Base-by-base conservation (phyloP, 208 protist species). In the Wallacemonas collosoma region DNA sequence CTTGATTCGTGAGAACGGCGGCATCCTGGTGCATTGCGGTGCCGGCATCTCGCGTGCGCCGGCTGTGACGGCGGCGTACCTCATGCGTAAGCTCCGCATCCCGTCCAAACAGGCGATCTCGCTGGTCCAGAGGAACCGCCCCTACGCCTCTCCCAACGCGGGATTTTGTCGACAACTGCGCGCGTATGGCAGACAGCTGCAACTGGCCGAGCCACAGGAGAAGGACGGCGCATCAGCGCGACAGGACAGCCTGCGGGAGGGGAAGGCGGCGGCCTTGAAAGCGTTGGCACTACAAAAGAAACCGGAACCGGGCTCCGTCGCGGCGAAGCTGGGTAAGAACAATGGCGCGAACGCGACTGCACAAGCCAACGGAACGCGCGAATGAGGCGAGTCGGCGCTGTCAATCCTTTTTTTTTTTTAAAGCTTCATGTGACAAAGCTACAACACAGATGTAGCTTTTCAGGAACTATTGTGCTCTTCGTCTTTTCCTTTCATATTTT, bases 11-110 rank as follows among this genome's bases (percentile, higher is more conserved):
- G 45, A 55, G n/a, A 76, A 79, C 44, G 84, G 80, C 6, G 81
- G 61, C 0, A 87, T 96, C 17, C 76, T 93, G 5, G 87, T 96
- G 57, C 91, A 96, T 69, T 96, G 91, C 63, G 91, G 89, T 0
- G 89, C 87, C 2, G 91, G 89, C 51, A 96, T 96, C 64, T 94
- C 89, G 1, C 85, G 91, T 40, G 89, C 87, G 4, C 87, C 91
- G 35, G 91, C 86, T 36, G 77, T 94, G 73, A 80, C 87, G 1
- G 80, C 83, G 0, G 83, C 91, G 12, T 94, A 94, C 79, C 66
- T 96, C 11, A 91, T 96, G 14, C 77, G 81, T 15, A 92, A 91
- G 73, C 64, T 94, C 44, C 65, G 81, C 14, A 38, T 96, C n/a
- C 63, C 71, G 26, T 77, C 89, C 7, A 67, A 47, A 2, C 74